These are phyloP conservation scores for Phytophthora multivora DNA, from an alignment of 352 stramenopile genomes.

Conservation along the genomic window DNA sequence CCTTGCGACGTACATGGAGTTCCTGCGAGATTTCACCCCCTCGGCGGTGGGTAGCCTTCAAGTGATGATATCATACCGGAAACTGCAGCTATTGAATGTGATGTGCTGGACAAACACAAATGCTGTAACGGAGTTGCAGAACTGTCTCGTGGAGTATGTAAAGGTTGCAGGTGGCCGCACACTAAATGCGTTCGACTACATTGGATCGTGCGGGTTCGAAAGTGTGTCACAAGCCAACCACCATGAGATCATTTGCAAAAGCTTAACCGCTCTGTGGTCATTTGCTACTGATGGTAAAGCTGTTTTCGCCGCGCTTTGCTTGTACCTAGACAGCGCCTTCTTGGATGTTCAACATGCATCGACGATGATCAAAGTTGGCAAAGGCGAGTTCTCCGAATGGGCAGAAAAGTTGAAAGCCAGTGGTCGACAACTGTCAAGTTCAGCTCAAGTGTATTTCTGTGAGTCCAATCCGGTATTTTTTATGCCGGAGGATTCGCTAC, in stretches of 20 bases:
- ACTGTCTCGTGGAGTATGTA: conserved; percentile 32
- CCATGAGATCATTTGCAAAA: conserved; percentile 21
- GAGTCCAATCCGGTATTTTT: conserved; percentile 54
- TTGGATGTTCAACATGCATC: conserved; percentile 31
- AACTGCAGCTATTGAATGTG: conserved; percentile 28
- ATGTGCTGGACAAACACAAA: conserved; percentile 14
- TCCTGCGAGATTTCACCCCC: conserved; percentile 31
- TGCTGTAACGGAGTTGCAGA: conserved; percentile 14
- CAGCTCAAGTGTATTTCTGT: conserved; percentile 50
- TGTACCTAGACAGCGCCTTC: conserved; percentile 20
- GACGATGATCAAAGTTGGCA: conserved; percentile 35
- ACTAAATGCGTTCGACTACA: conserved; percentile 2
- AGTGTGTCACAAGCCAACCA: conserved; percentile 18
- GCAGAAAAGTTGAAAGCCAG: conserved; percentile 35
- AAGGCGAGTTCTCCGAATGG: conserved; percentile 38
- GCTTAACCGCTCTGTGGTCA: conserved; percentile 26
- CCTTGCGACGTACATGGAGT: conserved; percentile 27
- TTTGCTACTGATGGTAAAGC: conserved; percentile 19
- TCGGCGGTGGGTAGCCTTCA: conserved; percentile 20
- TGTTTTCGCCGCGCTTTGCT: conserved; percentile 17
- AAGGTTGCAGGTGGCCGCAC: conserved; percentile 15
- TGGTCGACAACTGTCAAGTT: conserved; percentile 19
- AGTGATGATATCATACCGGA: conserved; percentile 22
- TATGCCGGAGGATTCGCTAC: conserved; percentile 41
- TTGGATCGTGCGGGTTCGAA: conserved; percentile 5